Evolutionary conservation across 2,329 filamentous ascomycete genomes (phyloP), one percentile per base, ranked within the genome.

Genomic region (Fusarium nanum): DNA sequence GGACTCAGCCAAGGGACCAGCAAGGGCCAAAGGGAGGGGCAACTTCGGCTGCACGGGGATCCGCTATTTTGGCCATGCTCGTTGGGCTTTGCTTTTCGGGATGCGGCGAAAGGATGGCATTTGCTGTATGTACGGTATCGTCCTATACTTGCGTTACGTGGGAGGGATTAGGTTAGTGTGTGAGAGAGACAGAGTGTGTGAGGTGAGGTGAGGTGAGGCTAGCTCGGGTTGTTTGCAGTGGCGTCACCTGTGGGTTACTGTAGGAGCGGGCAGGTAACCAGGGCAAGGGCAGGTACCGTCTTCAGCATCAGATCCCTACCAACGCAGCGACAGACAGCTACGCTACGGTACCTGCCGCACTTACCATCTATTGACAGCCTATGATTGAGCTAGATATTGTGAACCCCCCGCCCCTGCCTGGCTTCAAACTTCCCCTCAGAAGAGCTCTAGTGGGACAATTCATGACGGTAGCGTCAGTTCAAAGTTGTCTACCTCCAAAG

Each of bases 11-110:
- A 54, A 44, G 68, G 60, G 46, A 70, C 50, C 53, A 54, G 32
- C 55, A 46, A 63, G 66, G 68, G 57, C 50, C 49, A 56, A 64
- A 57, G 56, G 62, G 70, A 70, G 68, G 65, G 49, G 68, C 66
- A 63, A 73, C 62, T 75, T 74, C 73, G 73, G 73, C 66, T 73
- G 72, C 73, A 74, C 72, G 72, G 73, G 72, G 68, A 72, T 75
- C 73, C 71, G 73, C 72, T 73, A 63, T 68, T 64, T 60, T 52
- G 44, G 47, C 50, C 46, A 61, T 67, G 57, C 37, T 67, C 48
- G 67, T 56, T 70, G 62, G 67, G 48, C 50, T 67, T 44, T 59
- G 46, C 48, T 46, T 61, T 56, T 52, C 68, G 53, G 67, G 62
- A 70, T 70, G 62, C 67, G 61, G 66, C 67, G 67, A 69, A 54